Evolutionary conservation across 2,329 filamentous ascomycete species (phyloP), one percentile per base, ranked within the genome.

Genomic region (Dactylellina haptotyla): DNA sequence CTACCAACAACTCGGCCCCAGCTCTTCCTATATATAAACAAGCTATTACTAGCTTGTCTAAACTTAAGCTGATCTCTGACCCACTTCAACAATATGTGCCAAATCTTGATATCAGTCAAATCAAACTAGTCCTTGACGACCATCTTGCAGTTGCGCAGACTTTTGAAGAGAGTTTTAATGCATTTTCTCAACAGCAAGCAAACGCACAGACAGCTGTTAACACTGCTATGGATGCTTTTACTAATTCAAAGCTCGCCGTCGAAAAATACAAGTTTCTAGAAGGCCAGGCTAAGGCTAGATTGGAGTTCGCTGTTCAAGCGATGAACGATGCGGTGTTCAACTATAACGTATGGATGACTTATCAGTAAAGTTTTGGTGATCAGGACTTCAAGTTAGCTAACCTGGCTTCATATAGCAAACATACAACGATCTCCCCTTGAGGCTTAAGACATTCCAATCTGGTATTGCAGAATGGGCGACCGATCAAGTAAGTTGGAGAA

Each of bases 31-130:
- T 72, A 34, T 72, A 72, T 46, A 72, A 72, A 9, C 67, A 72
- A 26, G 67, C 67, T 4, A 14, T 72, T 12, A 72, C 46, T n/a
- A 72, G 67, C 18, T 48, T 72, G 12, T 72, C 67, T 4, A 72
- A 72, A 25, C 53, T 72, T 0, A 41, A 53, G 26, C 43, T 72
- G 53, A 72, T 72, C n/a, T 37, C 45, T 1, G 67, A 72, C 16
- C 67, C 67, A 9, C 67, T 72, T 12, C 67, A 72, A 9, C 67
- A 72, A 61, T 72, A 72, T 32, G 59, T 72, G 10, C 67, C 67
- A n/a, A 72, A 72, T 34, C 48, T 72, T 10, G 67, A 72, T 37
- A 72, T 72, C 26, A 72, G 37, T 23, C 67, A 72, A 26, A 46
- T 72, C 45, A 72, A 72, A 37, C 25, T 28, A 12, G 67, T 72